Base-by-base conservation (phyloP, 2,329 filamentous ascomycete genomes). In the Periconia macrospinosa region DNA sequence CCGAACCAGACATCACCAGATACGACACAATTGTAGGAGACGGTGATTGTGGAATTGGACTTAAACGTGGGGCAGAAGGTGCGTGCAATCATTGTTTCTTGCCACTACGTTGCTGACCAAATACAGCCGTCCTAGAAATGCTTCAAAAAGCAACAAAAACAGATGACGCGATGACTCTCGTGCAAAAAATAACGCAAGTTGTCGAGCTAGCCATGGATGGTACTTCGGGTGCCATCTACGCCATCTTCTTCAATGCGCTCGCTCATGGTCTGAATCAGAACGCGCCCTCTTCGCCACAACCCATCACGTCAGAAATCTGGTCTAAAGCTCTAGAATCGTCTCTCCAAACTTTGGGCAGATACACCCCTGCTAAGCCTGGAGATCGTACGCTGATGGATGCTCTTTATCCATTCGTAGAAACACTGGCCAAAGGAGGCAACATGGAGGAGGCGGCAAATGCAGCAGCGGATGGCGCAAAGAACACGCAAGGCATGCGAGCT, bases 371-470 rank as follows among this genome's bases (percentile, higher is more conserved):
- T 0, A 86, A 88, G 49, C 88, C 89, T 0, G 94, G 94, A 27
- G 94, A 99, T 71, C 83, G 94, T 47, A 99, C 94, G 0, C 78
- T 97, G 35, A 84, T 97, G 33, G 94, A 99, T 75, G 92, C 93
- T 1, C 79, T 99, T 47, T 84, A 90, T 57, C 94, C 94, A 1
- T 99, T 97, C 70, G 87, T 95, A 48, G 83, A 91, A 42, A 84
- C 82, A 2, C 81, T 97, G 2, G 80, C 76, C 7, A 75, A 82
- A 66, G 86, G 86, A 0, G 84, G 84, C 14, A 84, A 90, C 68
- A 72, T 94, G 18, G 82, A 84, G 60, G 80, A 86, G 69, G 92
- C 94, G 8, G 91, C 91, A 0, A 79, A 85, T 63, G 91, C 90
- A 1, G 88, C 92, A 0, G 83, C 84, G 58, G 80, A 86, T 45